Conservation (phyloP, 768 basidiomycete genomes). For the Macrolepiota albuminosa region DNA sequence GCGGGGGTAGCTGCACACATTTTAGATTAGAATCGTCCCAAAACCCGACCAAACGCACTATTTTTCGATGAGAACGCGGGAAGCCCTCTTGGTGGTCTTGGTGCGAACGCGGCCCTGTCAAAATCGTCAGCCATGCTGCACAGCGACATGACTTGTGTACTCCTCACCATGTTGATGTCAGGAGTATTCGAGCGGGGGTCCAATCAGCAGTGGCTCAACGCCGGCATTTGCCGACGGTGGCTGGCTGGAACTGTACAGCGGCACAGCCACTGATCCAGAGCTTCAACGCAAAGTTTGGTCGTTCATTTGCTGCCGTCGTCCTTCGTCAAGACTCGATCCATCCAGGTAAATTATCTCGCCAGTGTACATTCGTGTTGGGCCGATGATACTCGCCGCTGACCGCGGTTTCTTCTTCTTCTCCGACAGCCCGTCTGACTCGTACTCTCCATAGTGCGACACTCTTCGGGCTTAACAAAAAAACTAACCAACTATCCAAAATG, state of each 20-base stretch:
- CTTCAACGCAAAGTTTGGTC: constrained; percentile 5
- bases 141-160: neutral
- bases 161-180: constrained; percentile 49
- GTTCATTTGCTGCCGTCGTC: constrained; percentile 15
- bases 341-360: constrained; percentile 38
- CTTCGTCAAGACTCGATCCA: constrained; percentile 18
- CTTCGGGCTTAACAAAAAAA: constrained; percentile 51
- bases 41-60: constrained; percentile 54
- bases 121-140: neutral
- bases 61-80: constrained; percentile 98
- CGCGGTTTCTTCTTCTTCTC: constrained; percentile 11
- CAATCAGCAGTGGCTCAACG: neutral
- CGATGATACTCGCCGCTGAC: constrained; percentile 16
- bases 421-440: constrained; percentile 69
- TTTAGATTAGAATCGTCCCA: neutral
- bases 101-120: constrained; percentile 96
- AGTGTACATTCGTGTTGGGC: constrained; percentile 1
- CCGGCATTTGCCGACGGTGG: constrained; percentile 37
- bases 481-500: constrained; percentile 52
- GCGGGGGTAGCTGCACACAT: constrained; percentile 78
- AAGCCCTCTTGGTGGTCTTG: constrained; percentile 99
- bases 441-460: constrained; percentile 82
- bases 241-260: constrained; percentile 38
- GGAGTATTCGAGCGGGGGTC: constrained; percentile 6
- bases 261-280: constrained; percentile 20